A percentile compares a stretch with the other conserved stretches of the same genome.
phyloP scores from a whole-genome alignment of 169 alveolate species.

The Cryptosporidium meleagridis region DNA sequence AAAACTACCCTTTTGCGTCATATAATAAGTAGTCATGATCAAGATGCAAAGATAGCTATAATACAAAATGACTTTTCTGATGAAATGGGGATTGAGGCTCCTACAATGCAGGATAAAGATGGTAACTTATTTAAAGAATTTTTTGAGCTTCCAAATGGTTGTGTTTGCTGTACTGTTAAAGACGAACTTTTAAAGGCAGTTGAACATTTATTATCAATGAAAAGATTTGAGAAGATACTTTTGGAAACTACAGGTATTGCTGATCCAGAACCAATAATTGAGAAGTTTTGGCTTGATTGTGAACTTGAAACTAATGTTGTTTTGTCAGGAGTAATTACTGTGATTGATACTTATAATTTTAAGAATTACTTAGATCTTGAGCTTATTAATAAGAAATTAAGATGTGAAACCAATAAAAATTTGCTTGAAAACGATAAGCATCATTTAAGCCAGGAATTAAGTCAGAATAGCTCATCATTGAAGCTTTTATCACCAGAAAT shows the following conservation, averaged over 20 bases:
- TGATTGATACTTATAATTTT: slow-evolving; percentile 78
- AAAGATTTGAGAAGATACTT: slow-evolving; percentile 81
- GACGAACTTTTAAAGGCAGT: slow-evolving; percentile 83
- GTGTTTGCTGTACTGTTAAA: slow-evolving; percentile 90
- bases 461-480: not conserved
- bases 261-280: slow-evolving; percentile 83
- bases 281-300: slow-evolving; percentile 87
- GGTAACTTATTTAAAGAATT: slow-evolving; percentile 85
- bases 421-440: not conserved
- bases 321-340: slow-evolving; percentile 81
- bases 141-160: slow-evolving; percentile 91
- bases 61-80: slow-evolving; percentile 87
- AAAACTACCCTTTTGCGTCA: slow-evolving; percentile 84
- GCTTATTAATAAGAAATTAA: not conserved
- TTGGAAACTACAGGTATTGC: slow-evolving; percentile 89
- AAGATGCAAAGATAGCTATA: slow-evolving; percentile 81
- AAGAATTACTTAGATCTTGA: slow-evolving; percentile 27
- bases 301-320: slow-evolving; percentile 78
- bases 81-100: slow-evolving; percentile 90
- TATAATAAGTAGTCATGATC: slow-evolving; percentile 25
- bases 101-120: slow-evolving; percentile 85
- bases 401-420: not conserved
- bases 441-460: not conserved
- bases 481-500: slow-evolving; percentile 64
- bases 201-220: slow-evolving; percentile 79